Evolutionary conservation across 2,329 filamentous ascomycete genomes (phyloP).

Genomic region (Pyrenophora graminea): DNA sequence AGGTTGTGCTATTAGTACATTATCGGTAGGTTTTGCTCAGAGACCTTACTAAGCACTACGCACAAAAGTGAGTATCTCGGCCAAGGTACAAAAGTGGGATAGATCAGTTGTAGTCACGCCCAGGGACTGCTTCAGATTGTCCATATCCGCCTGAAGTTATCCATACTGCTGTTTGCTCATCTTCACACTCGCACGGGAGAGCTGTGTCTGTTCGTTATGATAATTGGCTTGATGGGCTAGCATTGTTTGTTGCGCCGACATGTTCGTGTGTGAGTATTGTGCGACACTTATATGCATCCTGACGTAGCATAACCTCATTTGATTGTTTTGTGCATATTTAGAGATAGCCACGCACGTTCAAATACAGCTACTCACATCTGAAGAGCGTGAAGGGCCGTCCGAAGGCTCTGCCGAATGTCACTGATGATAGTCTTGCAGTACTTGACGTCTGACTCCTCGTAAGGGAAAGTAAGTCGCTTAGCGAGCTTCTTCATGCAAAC

Average conservation of each 20-base stretch:
- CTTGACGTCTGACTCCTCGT: not conserved
- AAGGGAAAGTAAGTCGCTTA: not conserved
- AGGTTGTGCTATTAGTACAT: not conserved
- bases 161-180: not conserved
- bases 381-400: not conserved
- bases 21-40: not conserved
- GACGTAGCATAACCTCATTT: not conserved
- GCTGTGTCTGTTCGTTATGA: not conserved
- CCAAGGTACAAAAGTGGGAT: not conserved
- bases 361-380: not conserved
- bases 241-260: not conserved
- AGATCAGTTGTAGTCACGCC: not conserved
- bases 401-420: not conserved
- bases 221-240: not conserved
- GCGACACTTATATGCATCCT: not conserved
- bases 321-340: not conserved
- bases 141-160: not conserved
- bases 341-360: not conserved
- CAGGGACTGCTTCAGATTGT: not conserved
- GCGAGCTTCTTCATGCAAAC: too few species aligned
- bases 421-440: not conserved
- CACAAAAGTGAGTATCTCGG: not conserved
- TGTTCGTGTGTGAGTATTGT: not conserved
- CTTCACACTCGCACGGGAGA: not conserved
- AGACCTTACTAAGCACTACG: not conserved